Percentiles rank a stretch among this genome's conserved stretches.
Conservation (phyloP, 2,329 filamentous ascomycete species). For the Cercospora citrullina region DNA sequence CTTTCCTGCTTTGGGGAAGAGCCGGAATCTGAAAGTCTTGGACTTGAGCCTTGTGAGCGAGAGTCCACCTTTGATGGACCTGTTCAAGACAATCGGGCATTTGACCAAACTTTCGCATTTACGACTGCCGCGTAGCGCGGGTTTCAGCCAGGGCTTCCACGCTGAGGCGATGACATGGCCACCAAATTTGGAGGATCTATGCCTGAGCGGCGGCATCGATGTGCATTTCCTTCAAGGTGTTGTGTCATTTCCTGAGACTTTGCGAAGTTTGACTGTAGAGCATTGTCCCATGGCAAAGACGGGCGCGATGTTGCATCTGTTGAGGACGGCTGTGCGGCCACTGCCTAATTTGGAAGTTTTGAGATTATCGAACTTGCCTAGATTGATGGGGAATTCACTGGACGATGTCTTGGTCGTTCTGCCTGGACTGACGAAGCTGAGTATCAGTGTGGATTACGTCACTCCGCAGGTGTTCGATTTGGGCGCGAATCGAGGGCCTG, state of each 20-base stretch:
- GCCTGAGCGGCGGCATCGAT: slow-evolving; percentile 48
- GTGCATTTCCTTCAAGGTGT: slow-evolving; percentile 44
- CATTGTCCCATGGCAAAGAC: slow-evolving; percentile 46
- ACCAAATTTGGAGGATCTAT: slow-evolving; percentile 44
- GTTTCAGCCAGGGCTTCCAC: slow-evolving; percentile 31
- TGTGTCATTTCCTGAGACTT: slow-evolving; percentile 36
- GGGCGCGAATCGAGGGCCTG: slow-evolving; percentile 5
- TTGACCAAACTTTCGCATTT: slow-evolving; percentile 50
- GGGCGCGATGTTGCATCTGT: slow-evolving; percentile 40
- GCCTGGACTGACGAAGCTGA: slow-evolving; percentile 43
- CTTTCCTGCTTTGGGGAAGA: slow-evolving; percentile 59
- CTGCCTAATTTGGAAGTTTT: slow-evolving; percentile 40
- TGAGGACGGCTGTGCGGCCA: slow-evolving; percentile 37
- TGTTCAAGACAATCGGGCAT: slow-evolving; percentile 54
- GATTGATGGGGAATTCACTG: slow-evolving; percentile 42
- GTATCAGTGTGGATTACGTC: slow-evolving; percentile 51
- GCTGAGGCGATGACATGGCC: slow-evolving; percentile 43
- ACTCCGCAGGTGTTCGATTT: slow-evolving; percentile 43
- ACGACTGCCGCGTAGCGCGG: slow-evolving; percentile 39
- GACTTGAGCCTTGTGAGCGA: slow-evolving; percentile 57
- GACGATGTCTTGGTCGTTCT: slow-evolving; percentile 46
- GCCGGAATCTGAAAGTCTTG: slow-evolving; percentile 50
- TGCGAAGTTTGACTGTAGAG: slow-evolving; percentile 44
- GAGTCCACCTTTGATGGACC: slow-evolving; percentile 49
- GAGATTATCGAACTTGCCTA: slow-evolving; percentile 45